Base-by-base conservation (phyloP, 805 yeast genomes). In the Metschnikowia continentalis region DNA sequence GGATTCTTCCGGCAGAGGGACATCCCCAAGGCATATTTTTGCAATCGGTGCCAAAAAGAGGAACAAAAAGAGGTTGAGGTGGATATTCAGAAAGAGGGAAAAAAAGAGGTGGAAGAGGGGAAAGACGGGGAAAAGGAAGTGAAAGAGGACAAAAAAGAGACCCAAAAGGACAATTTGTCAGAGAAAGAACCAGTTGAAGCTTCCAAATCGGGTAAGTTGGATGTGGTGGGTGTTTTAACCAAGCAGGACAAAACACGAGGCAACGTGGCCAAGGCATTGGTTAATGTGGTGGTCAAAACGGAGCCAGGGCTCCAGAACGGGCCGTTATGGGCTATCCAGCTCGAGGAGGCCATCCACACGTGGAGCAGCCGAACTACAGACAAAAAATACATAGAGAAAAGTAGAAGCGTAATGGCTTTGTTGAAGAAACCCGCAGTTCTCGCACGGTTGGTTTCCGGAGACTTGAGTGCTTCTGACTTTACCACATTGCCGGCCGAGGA, bases 401-500 rank as follows among this genome's bases (percentile, higher is more conserved):
- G 86, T 60, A 71, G 96, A 65, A 76, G 86, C 46, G 73, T 85
- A 50, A 75, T 79, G 63, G 83, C 81, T 63, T 84, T 83, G 66
- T 71, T 82, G 51, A 87, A 83, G 66, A 86, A 83, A 58, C 69
- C 70, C 45, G 71, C 71, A 42, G 78, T 84, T 42, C 78, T 89
- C 57, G 69, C 71, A 26, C 81, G 84, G 51, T 77, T 91, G 3
- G 67, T 84, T 33, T 71, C 76, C 35, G 76, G 80, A 32, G 71
- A 75, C 19, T 68, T 88, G 26, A 69, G 81, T 1, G 78, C 87
- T 40, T 72, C 70, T 14, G 78, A 83, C 55, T 71, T 90, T 42
- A 90, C 84, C 2, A 74, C 71, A 33, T 73, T 88, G 75, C 74
- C 84, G 5, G 84, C 83, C 0, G 89, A 86, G 59, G 92, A 91